Conservation (phyloP, 805 yeast genomes). For the Pichia ethanolica region DNA sequence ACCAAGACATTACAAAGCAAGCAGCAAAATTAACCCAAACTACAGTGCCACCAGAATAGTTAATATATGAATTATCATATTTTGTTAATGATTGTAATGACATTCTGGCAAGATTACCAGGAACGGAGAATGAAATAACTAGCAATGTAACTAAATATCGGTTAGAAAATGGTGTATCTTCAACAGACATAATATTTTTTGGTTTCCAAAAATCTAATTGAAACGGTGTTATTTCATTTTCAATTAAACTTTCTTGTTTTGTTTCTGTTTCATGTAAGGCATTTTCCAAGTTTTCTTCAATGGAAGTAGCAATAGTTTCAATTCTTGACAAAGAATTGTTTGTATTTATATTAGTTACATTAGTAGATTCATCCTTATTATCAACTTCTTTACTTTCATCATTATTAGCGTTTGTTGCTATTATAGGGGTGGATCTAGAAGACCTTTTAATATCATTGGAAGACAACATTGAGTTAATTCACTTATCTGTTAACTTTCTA, state of each 20-base stretch:
- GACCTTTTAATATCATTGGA: too few species aligned
- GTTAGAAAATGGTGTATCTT: slow-evolving; percentile 14
- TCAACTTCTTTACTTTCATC: too few species aligned
- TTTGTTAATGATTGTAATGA: slow-evolving; percentile 13
- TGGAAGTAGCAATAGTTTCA: not conserved
- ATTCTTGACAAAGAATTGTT: not conserved
- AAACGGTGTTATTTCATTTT: slow-evolving; percentile 10
- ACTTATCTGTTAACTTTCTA: too few species aligned
- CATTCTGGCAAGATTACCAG: slow-evolving; percentile 12
- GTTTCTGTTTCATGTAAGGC: not conserved
- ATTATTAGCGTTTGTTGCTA: too few species aligned
- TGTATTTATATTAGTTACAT: too few species aligned
- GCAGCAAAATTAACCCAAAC: slow-evolving; percentile 76
- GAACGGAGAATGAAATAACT: slow-evolving; percentile 11
- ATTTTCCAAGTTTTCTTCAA: not conserved
- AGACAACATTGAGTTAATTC: too few species aligned
- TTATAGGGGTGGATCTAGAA: too few species aligned
- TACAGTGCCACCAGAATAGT: slow-evolving; percentile 27
- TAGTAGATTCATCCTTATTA: too few species aligned
- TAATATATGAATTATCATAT: slow-evolving; percentile 13
- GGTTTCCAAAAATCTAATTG: slow-evolving; percentile 15
- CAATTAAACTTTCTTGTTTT: slow-evolving; percentile 9
- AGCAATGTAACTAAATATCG: slow-evolving; percentile 8
- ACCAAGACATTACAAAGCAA: slow-evolving; percentile 59
- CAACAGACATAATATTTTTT: slow-evolving; percentile 11